A percentile compares a stretch with the other conserved stretches of the same genome.
Conservation (phyloP, 352 stramenopile genomes). For the Saprolegnia diclina region DNA sequence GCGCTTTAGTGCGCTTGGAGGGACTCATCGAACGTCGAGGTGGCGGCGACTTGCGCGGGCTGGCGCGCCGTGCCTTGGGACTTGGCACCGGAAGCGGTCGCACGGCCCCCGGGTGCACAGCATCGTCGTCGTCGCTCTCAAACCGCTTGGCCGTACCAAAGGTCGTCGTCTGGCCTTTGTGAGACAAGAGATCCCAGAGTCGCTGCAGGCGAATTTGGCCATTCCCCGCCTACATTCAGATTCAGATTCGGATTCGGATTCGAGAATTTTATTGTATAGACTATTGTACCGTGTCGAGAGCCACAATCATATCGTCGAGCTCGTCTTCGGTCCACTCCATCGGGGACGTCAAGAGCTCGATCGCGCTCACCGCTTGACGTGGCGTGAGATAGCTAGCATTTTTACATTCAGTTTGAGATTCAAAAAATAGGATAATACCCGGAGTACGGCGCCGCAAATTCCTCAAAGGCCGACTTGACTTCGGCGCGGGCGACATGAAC, state of each 20-base stretch:
- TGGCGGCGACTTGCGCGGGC: too few species aligned
- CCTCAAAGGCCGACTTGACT: conserved; percentile 1
- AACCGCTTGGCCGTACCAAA: conserved; percentile 1
- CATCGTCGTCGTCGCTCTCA: neutral
- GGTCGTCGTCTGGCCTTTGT: neutral
- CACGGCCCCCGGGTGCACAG: too few species aligned
- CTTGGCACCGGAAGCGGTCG: too few species aligned
- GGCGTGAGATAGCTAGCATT: neutral
- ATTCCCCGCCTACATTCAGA: neutral
- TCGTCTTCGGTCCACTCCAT: neutral
- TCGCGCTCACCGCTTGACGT: neutral
- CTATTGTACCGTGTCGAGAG: neutral
- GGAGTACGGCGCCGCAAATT: neutral
- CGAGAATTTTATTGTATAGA: neutral
- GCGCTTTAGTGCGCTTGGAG: too few species aligned
- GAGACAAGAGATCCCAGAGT: conserved; percentile 9
- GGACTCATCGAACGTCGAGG: too few species aligned
- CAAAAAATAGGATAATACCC: neutral
- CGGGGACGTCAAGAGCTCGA: neutral
- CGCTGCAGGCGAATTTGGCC: neutral
- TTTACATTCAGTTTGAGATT: neutral
- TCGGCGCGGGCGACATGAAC: conserved; percentile 1
- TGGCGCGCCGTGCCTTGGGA: too few species aligned
- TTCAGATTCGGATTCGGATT: neutral
- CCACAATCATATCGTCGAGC: conserved; percentile 1